Percentiles rank a stretch among this genome's conserved stretches.
These are phyloP conservation scores for Gossypium lobatum DNA, from an alignment of 441 rosid species.

Conservation along the genomic window DNA sequence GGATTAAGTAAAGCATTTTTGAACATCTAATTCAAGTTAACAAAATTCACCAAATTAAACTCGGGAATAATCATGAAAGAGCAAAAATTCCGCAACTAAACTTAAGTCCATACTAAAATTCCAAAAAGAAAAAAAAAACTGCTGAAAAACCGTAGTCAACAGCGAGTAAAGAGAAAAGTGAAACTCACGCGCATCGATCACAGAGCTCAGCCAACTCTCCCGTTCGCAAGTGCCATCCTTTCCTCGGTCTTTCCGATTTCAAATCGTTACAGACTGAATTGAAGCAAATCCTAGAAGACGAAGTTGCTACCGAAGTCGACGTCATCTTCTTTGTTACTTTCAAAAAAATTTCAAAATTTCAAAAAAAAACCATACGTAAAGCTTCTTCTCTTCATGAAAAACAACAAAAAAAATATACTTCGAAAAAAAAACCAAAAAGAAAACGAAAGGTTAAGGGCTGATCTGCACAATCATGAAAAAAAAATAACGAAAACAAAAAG, in stretches of 20 bases:
- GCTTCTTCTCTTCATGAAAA: not conserved
- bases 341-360: not conserved
- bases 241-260: slow-evolving; percentile 51
- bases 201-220: slow-evolving; percentile 89
- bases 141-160: slow-evolving; percentile 12
- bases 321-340: not conserved
- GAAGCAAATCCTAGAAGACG: slow-evolving; percentile 52
- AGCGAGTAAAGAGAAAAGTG: not conserved
- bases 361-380: slow-evolving; percentile 8
- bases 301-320: slow-evolving; percentile 21
- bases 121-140: not conserved
- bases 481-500: not conserved
- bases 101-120: slow-evolving; percentile 13
- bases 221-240: slow-evolving; percentile 80
- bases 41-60: slow-evolving; percentile 21
- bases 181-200: slow-evolving; percentile 87
- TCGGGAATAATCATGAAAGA: not conserved
- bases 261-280: slow-evolving; percentile 65
- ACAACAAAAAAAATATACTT: not conserved
- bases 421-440: not conserved
- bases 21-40: not conserved
- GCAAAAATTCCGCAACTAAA: slow-evolving; percentile 1
- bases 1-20: not conserved
- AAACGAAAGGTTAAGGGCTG: slow-evolving; percentile 6
- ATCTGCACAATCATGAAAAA: slow-evolving; percentile 9